A percentile compares a stretch with the other conserved stretches of the same genome.
Evolutionary conservation across 768 basidiomycete species (phyloP).

Genomic region (Tylopilus cervinicoccineus): DNA sequence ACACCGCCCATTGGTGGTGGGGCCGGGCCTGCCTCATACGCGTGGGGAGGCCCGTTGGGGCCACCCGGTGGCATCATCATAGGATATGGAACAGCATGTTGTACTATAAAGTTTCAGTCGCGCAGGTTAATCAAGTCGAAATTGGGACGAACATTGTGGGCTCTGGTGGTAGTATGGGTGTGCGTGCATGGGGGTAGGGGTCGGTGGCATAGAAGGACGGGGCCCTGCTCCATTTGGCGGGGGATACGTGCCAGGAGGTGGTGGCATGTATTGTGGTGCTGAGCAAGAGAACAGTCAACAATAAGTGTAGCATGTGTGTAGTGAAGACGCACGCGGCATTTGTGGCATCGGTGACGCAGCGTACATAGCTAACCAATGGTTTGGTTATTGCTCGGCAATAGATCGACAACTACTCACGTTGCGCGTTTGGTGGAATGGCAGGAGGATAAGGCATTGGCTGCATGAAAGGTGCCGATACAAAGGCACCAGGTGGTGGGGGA

Average conservation of each 20-base stretch:
- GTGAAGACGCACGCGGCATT: conserved; percentile 70
- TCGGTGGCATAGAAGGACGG: conserved; percentile 88
- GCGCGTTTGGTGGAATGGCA: conserved; percentile 73
- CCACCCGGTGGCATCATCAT: conserved; percentile 84
- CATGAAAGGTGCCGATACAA: conserved; percentile 80
- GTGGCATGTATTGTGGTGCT: conserved; percentile 79
- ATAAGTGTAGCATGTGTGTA: background rate
- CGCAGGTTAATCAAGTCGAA: conserved; percentile 12
- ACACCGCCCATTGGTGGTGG: conserved; percentile 75
- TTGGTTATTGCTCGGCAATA: conserved; percentile 1
- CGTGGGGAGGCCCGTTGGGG: conserved; percentile 60
- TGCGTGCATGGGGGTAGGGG: conserved; percentile 81
- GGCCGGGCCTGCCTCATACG: conserved; percentile 67
- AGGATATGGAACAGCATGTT: conserved; percentile 83
- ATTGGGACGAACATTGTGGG: conserved; percentile 64
- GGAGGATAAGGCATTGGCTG: conserved; percentile 83
- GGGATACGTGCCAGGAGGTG: conserved; percentile 70
- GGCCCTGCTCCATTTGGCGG: conserved; percentile 77
- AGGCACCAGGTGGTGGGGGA: conserved; percentile 74
- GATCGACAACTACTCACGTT: conserved; percentile 25
- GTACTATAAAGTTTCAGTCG: conserved; percentile 50
- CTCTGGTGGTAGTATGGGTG: conserved; percentile 89
- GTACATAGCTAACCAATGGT: conserved; percentile 62
- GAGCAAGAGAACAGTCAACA: conserved; percentile 8
- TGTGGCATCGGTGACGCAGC: conserved; percentile 76